Conservation (phyloP, 2,329 filamentous ascomycete species). For the Teratosphaeriaceae sp. region DNA sequence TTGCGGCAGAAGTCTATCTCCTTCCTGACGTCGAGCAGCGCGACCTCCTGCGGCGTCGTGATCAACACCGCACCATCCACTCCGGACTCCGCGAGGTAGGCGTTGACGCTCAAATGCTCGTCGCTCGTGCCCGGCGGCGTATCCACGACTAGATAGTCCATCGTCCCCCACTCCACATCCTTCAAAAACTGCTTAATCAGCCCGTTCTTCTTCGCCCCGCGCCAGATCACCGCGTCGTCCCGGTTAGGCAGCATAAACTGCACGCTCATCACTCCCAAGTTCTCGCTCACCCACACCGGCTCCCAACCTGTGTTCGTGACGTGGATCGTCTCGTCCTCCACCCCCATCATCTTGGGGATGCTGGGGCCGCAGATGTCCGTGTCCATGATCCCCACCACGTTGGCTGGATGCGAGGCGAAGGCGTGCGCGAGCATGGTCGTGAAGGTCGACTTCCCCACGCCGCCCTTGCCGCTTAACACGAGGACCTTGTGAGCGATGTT, state of each 20-base stretch:
- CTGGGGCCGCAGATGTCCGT: slow-evolving; percentile 95
- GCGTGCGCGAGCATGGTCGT: slow-evolving; percentile 82
- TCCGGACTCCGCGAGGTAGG: slow-evolving; percentile 80
- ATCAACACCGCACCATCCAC: slow-evolving; percentile 92
- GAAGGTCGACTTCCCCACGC: slow-evolving; percentile 94
- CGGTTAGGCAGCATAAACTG: slow-evolving; percentile 95
- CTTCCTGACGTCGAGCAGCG: slow-evolving; percentile 86
- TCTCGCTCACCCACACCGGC: slow-evolving; percentile 92
- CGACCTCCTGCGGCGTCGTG: slow-evolving; percentile 91
- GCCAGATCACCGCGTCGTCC: slow-evolving; percentile 95
- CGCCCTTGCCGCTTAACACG: slow-evolving; percentile 88
- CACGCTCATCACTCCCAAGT: slow-evolving; percentile 91
- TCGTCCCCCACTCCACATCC: slow-evolving; percentile 94
- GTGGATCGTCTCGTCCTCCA: slow-evolving; percentile 89
- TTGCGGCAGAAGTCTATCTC: slow-evolving; percentile 98
- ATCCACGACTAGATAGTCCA: slow-evolving; percentile 90
- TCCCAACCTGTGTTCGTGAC: slow-evolving; percentile 84
- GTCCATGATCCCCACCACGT: slow-evolving; percentile 90
- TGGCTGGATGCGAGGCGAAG: slow-evolving; percentile 73
- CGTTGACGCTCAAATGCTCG: slow-evolving; percentile 91
- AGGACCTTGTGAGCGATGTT: slow-evolving; percentile 87
- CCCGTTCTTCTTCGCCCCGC: slow-evolving; percentile 97
- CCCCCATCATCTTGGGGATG: slow-evolving; percentile 99
- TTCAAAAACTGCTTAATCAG: slow-evolving; percentile 97
- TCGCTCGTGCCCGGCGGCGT: slow-evolving; percentile 94